Evolutionary conservation across 2,329 filamentous ascomycete species (phyloP).

Genomic region (Epichloe festucae): DNA sequence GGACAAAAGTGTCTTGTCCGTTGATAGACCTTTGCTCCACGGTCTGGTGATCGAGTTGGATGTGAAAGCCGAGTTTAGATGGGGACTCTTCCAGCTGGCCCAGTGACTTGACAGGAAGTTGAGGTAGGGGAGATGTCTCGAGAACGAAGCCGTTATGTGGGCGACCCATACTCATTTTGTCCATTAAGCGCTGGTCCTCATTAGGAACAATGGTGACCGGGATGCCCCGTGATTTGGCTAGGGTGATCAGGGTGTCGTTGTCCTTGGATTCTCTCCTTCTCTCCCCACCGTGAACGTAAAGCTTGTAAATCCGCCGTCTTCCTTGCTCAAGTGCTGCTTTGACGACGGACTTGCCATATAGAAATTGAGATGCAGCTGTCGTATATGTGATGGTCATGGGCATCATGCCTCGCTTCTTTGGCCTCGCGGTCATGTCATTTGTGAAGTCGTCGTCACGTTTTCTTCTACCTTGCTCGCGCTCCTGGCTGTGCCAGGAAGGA

Average conservation of each 20-base stretch:
- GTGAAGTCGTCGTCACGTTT: background rate
- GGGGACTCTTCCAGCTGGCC: slow-evolving; percentile 32
- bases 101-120: slow-evolving; percentile 51
- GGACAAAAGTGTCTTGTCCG: slow-evolving; percentile 43
- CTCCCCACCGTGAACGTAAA: slow-evolving; percentile 60
- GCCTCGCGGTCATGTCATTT: background rate
- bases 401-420: slow-evolving; percentile 20
- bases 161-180: slow-evolving; percentile 69
- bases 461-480: background rate
- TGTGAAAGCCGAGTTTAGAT: slow-evolving; percentile 37
- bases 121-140: slow-evolving; percentile 73
- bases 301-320: slow-evolving; percentile 64
- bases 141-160: slow-evolving; percentile 86
- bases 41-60: slow-evolving; percentile 54
- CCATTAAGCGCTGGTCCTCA: slow-evolving; percentile 54
- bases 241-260: slow-evolving; percentile 28
- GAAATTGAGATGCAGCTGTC: slow-evolving; percentile 78
- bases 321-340: slow-evolving; percentile 57
- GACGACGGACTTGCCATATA: slow-evolving; percentile 76
- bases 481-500: background rate
- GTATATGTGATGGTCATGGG: slow-evolving; percentile 42
- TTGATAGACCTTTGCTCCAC: slow-evolving; percentile 64
- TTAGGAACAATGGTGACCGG: slow-evolving; percentile 44
- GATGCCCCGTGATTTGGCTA: slow-evolving; percentile 38
- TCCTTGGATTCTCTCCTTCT: slow-evolving; percentile 38